Evolutionary conservation across 257 asterid species (phyloP), one percentile per base, ranked within the genome.

Genomic region (Solanum phureja): DNA sequence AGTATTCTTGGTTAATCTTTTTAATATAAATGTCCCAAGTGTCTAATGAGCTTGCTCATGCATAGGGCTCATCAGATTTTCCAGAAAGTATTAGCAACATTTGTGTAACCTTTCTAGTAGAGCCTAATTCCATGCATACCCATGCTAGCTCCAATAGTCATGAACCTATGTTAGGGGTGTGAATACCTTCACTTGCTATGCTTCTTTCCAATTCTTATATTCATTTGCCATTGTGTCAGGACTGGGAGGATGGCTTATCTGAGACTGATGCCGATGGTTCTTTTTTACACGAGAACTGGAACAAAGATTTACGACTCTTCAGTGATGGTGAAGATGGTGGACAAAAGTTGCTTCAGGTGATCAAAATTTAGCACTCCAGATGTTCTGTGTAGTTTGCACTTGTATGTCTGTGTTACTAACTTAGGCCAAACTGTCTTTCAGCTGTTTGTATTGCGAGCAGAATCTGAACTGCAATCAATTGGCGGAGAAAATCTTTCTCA

Each of bases 181-280:
- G 14, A 75, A n/a, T n/a, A 23, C 83, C 8, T 76, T 76, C 83
- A 74, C 31, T 29, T 44, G 73, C 23, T 83, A 84, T 14, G 18
- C 77, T 85, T 37, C 62, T 44, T 34, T 13, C 23, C 6, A 24
- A 19, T 46, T 76, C 33, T 33, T 64, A 23, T 31, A 46, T 37
- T 79, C 69, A 52, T 62, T 86, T 83, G 12, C 82, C n/a, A 14
- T 79, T 77, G 24, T 73, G 49, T 73, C 92, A 97, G 99, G 99
- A 97, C 92, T 97, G 99, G 99, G 99, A 97, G 92, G 93, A 94
- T 75, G 98, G 99, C 72, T 90, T 97, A 19, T 97, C 98, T 86
- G 99, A 97, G 93, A 95, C 90, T 69, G 95, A 94, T 90, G 98
- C 95, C 2, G 98, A 97, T 91, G 98, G 99, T 86, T 95, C 98